Conservation (phyloP, 345 rosid genomes). For the Zanthoxylum bungeanum region DNA sequence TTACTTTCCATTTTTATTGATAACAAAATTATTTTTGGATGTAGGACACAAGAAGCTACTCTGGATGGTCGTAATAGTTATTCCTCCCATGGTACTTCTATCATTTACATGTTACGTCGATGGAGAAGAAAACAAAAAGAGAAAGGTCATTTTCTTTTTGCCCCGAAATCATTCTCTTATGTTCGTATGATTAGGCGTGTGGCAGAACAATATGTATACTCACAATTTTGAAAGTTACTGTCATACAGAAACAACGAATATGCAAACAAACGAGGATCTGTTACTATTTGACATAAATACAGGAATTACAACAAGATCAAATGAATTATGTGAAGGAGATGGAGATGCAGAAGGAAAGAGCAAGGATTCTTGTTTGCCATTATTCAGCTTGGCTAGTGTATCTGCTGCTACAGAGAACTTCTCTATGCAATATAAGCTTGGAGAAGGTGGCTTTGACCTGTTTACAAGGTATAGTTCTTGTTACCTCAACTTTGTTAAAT, state of each 20-base stretch:
- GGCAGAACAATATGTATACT: background rate
- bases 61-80: constrained; percentile 5
- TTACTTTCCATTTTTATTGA: background rate
- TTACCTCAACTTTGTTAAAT: background rate
- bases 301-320: background rate
- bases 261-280: constrained; percentile 2
- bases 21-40: background rate
- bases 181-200: background rate
- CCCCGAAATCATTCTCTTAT: background rate
- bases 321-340: background rate
- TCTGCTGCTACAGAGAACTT: constrained; percentile 23
- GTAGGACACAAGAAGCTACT: background rate
- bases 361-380: constrained; percentile 13
- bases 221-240: too few species aligned
- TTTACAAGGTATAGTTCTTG: constrained; percentile 4
- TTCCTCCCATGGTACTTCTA: background rate
- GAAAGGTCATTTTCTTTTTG: background rate
- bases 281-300: constrained; percentile 16
- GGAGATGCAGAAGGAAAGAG: background rate
- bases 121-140: constrained; percentile 6
- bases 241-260: background rate
- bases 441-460: constrained; percentile 42
- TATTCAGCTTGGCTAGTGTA: constrained; percentile 27
- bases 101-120: background rate
- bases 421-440: constrained; percentile 26